phyloP scores from a whole-genome alignment of 2,329 filamentous ascomycete genomes.

The Fusarium cyanostomum region DNA sequence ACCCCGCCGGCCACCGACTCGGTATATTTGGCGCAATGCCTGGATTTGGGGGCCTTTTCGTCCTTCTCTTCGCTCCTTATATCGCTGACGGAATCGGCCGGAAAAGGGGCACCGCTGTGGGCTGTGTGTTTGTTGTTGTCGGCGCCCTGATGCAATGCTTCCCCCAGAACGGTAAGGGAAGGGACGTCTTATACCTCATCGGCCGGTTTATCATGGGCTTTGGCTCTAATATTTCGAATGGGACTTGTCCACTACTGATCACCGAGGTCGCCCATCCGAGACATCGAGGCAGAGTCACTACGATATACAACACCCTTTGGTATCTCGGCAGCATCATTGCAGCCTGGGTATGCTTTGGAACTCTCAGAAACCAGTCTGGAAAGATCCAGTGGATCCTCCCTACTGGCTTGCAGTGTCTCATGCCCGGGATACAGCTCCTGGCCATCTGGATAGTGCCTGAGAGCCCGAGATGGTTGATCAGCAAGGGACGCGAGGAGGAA shows the following conservation, averaged over 20 bases:
- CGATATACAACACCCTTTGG: slow-evolving; percentile 40
- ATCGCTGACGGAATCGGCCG: slow-evolving; percentile 38
- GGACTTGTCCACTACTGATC: slow-evolving; percentile 37
- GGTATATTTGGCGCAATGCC: slow-evolving; percentile 41
- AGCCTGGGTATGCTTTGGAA: slow-evolving; percentile 37
- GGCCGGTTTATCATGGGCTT: slow-evolving; percentile 40
- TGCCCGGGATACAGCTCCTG: slow-evolving; percentile 36
- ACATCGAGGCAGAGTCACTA: slow-evolving; percentile 37
- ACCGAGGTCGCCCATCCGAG: slow-evolving; percentile 37
- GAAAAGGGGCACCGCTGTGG: slow-evolving; percentile 37
- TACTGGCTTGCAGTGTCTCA: slow-evolving; percentile 33
- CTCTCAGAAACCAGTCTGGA: slow-evolving; percentile 20
- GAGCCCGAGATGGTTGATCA: slow-evolving; percentile 36
- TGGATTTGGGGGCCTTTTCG: slow-evolving; percentile 38
- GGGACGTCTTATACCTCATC: slow-evolving; percentile 34
- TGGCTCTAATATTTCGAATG: slow-evolving; percentile 39
- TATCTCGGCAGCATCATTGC: slow-evolving; percentile 39
- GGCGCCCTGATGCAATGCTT: slow-evolving; percentile 40
- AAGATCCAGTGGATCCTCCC: slow-evolving; percentile 36
- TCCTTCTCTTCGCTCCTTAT: slow-evolving; percentile 39
- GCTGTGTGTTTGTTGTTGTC: slow-evolving; percentile 28
- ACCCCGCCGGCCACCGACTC: slow-evolving; percentile 36
- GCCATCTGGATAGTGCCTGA: slow-evolving; percentile 34
- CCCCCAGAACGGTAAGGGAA: slow-evolving; percentile 6
- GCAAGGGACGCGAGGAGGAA: slow-evolving; percentile 36